A percentile compares a stretch with the other conserved stretches of the same genome.
Evolutionary conservation across 805 yeast genomes (phyloP).

Genomic region (Maudiozyma pseudohumilis): DNA sequence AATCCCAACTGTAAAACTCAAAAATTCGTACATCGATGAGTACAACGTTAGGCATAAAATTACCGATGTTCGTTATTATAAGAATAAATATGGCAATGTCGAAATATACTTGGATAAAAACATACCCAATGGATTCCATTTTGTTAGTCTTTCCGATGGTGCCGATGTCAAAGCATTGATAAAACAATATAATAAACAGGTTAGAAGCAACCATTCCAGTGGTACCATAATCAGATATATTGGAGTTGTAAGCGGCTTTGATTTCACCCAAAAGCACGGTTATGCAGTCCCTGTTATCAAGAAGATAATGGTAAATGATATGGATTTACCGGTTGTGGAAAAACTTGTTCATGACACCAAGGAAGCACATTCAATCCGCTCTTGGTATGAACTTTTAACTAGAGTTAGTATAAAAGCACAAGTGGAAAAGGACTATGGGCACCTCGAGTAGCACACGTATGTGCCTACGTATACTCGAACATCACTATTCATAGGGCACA

Average conservation of each 20-base stretch:
- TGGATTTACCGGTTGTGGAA: constrained; percentile 7
- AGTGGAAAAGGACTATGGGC: constrained; percentile 8
- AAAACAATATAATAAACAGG: constrained; percentile 6
- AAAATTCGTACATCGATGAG: constrained; percentile 4
- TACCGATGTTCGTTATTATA: constrained; percentile 11
- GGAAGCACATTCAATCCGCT: constrained; percentile 7
- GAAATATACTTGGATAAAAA: constrained; percentile 13
- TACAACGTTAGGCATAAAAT: constrained; percentile 6
- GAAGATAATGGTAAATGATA: constrained; percentile 11
- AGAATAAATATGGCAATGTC: constrained; percentile 16
- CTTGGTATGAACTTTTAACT: constrained; percentile 13
- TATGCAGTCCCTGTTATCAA: constrained; percentile 18
- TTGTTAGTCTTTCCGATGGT: constrained; percentile 2
- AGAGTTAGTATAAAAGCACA: constrained; percentile 6
- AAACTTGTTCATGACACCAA: constrained; percentile 2
- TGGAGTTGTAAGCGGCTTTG: constrained; percentile 23
- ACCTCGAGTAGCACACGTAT: too few relatives aligned
- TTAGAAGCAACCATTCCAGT: neutral
- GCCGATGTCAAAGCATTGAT: constrained; percentile 6
- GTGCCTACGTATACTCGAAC: too few relatives aligned
- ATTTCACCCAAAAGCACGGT: constrained; percentile 20
- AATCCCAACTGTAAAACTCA: constrained; percentile 11
- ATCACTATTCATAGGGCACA: too few relatives aligned
- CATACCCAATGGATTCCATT: constrained; percentile 16
- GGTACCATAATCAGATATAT: constrained; percentile 9